Evolutionary conservation across 2,329 filamentous ascomycete genomes (phyloP).

Genomic region (Colletotrichum camelliae): DNA sequence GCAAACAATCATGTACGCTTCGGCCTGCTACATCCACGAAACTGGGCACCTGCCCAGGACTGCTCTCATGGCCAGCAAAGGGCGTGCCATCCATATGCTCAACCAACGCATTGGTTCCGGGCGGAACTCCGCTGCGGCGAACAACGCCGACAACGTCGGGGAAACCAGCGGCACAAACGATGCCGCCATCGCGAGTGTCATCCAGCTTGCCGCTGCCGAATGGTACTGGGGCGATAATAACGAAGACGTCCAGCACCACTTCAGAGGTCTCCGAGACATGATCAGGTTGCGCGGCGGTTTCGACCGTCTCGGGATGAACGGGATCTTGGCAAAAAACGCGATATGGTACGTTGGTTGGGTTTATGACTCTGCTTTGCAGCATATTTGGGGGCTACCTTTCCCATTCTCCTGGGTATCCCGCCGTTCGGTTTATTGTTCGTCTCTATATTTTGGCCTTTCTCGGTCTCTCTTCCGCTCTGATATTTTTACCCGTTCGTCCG

Average conservation of each 20-base stretch:
- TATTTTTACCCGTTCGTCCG: background rate
- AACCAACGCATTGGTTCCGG: slow-evolving; percentile 49
- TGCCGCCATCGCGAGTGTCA: slow-evolving; percentile 50
- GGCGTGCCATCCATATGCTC: slow-evolving; percentile 47
- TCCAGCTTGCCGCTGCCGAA: slow-evolving; percentile 55
- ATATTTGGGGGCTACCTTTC: background rate
- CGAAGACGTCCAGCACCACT: slow-evolving; percentile 49
- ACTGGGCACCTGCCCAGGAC: slow-evolving; percentile 50
- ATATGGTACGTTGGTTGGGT: slow-evolving; percentile 44
- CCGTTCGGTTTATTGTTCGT: slow-evolving; percentile 46
- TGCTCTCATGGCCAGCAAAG: slow-evolving; percentile 48
- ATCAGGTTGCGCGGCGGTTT: slow-evolving; percentile 52
- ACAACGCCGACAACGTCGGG: background rate
- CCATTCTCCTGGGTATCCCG: background rate
- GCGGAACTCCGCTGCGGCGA: background rate
- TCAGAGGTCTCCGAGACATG: slow-evolving; percentile 53
- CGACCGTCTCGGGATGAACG: slow-evolving; percentile 49
- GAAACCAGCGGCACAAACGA: slow-evolving; percentile 39
- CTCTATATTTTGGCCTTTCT: slow-evolving; percentile 22
- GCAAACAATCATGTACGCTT: slow-evolving; percentile 54
- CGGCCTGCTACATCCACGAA: slow-evolving; percentile 57
- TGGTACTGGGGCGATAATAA: slow-evolving; percentile 58
- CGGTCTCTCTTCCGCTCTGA: slow-evolving; percentile 16
- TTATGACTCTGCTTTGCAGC: background rate
- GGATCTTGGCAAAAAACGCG: slow-evolving; percentile 52